Base-by-base conservation (phyloP, 148 eudicot genomes). In the Chenopodium album region DNA sequence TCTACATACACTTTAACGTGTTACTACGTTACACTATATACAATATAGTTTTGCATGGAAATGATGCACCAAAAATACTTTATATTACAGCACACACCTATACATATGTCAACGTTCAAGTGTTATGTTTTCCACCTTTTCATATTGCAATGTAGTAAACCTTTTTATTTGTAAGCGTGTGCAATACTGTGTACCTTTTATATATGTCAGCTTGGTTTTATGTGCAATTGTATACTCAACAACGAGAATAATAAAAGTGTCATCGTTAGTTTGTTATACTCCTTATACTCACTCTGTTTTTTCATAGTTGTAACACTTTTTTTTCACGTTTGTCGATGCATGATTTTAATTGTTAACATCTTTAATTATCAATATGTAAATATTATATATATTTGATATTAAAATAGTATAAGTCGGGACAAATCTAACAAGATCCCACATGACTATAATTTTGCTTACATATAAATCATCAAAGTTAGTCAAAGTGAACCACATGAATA, bases 21-120 rank as follows among this genome's bases (percentile, higher is more conserved):
- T 76, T 76, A 28, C 28, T 76, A 62, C 13, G 46, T 62, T 60
- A 62, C 50, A 76, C 17, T 26, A 78, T 65, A 31, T 78, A 46
- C 19, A 9, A 78, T 65, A 46, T n/a, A 66, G 69, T 65, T 65
- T 59, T 29, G 70, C 46, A 66, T 66, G 80, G 60, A 78, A 66
- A 67, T 14, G 73, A 78, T 67, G n/a, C 59, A 28, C 20, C 31
- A 41, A 78, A 67, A 52, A 20, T 79, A 78, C 12, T 9, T 73
- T 12, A 23, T 50, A 74, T 62, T 41, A 41, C 5, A 41, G 44
- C 44, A 41, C 62, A 47, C 26, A 29, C 22, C 28, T 28, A 74
- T 34, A 54, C 23, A 32, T 75, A 54, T 75, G 77, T 75, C 77
- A 75, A 50, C 28, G 9, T 70, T 69, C 2, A n/a, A 65, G 69